A percentile compares a stretch with the other conserved stretches of the same genome.
Conservation (phyloP, 2,329 filamentous ascomycete species). For the Clarireedia homoeocarpa region DNA sequence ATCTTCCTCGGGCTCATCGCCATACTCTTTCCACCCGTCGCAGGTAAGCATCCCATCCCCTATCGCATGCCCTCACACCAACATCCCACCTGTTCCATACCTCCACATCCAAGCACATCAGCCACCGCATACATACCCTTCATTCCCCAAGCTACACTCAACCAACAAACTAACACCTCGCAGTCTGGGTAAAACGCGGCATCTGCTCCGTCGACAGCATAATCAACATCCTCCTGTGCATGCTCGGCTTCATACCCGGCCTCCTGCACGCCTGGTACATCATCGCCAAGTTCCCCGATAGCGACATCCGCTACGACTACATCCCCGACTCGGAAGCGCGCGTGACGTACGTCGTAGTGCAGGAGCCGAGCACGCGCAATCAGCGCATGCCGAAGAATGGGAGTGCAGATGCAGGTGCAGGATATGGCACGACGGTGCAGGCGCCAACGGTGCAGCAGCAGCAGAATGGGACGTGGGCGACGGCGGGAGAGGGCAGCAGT, state of each 20-base stretch:
- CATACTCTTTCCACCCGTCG: conserved; percentile 56
- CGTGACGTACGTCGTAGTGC: conserved; percentile 74
- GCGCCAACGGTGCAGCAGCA: conserved; percentile 29
- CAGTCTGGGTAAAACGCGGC: conserved; percentile 94
- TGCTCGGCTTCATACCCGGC: conserved; percentile 73
- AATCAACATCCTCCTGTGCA: conserved; percentile 89
- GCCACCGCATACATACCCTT: background rate
- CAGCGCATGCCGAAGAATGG: conserved; percentile 23
- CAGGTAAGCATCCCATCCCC: conserved; percentile 41
- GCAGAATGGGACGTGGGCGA: conserved; percentile 25
- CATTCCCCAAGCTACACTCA: background rate
- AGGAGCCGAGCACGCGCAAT: conserved; percentile 34
- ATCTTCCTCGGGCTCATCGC: conserved; percentile 58
- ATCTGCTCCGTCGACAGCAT: conserved; percentile 87
- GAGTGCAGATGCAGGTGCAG: conserved; percentile 10
- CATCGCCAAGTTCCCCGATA: conserved; percentile 81
- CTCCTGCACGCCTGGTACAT: conserved; percentile 98
- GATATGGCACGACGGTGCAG: conserved; percentile 28
- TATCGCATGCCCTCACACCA: background rate
- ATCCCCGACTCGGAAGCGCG: conserved; percentile 48
- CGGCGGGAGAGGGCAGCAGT: conserved; percentile 31
- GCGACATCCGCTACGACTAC: conserved; percentile 51
- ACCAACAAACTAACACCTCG: conserved; percentile 18
- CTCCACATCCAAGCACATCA: background rate
- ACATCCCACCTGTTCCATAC: background rate